Conservation (phyloP, 805 yeast species). For the Metschnikowia arizonensis region DNA sequence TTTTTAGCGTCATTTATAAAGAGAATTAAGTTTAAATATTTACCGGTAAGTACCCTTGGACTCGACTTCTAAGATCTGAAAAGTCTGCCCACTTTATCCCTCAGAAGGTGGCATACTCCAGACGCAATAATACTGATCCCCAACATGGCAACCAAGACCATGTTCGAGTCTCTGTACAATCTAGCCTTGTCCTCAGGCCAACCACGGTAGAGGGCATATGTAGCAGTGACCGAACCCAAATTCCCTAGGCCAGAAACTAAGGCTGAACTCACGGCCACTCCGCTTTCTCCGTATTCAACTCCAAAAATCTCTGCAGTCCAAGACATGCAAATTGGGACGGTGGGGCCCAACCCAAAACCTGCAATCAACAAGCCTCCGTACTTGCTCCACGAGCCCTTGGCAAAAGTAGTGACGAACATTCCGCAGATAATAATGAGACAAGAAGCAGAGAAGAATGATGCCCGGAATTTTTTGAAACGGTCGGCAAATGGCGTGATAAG, state of each 20-base stretch:
- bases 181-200: conserved; percentile 76
- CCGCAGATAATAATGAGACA: conserved; percentile 70
- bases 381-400: conserved; percentile 66
- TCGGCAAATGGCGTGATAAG: conserved; percentile 79
- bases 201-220: conserved; percentile 80
- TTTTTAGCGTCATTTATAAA: background rate
- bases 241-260: conserved; percentile 83
- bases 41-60: background rate
- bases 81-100: conserved; percentile 25
- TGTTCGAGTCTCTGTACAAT: conserved; percentile 64
- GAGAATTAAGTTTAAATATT: background rate
- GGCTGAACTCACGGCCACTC: conserved; percentile 79
- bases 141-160: conserved; percentile 76
- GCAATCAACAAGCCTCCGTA: conserved; percentile 78
- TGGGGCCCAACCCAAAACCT: conserved; percentile 87
- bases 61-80: background rate
- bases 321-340: conserved; percentile 85
- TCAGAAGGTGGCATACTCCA: conserved; percentile 30
- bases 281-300: conserved; percentile 73
- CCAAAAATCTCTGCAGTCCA: conserved; percentile 75
- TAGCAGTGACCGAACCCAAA: conserved; percentile 78
- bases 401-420: conserved; percentile 70
- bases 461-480: conserved; percentile 54
- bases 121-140: conserved; percentile 63
- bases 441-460: conserved; percentile 57